These are phyloP conservation scores for Blakeslea trispora DNA, from an alignment of 371 early-diverging fungal species.

Conservation along the genomic window DNA sequence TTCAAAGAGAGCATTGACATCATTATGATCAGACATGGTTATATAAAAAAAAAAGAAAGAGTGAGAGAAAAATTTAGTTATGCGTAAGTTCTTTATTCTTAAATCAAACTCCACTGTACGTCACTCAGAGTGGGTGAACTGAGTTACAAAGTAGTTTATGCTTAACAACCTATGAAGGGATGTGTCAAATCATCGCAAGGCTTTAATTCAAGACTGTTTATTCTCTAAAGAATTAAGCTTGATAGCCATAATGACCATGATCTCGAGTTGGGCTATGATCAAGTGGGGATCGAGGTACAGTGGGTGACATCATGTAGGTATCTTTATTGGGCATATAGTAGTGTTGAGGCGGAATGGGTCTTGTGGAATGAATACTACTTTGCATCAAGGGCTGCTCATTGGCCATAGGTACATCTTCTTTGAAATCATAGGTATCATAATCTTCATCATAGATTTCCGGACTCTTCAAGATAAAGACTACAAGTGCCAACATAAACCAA, in stretches of 20 bases:
- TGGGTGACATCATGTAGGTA: background rate
- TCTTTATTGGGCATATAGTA: background rate
- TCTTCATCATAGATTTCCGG: constrained; percentile 22
- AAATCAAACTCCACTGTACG: no score
- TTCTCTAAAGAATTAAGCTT: no score
- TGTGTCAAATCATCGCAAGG: no score
- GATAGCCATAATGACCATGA: no score
- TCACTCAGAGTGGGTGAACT: no score
- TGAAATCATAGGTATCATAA: constrained; percentile 31
- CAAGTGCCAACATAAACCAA: constrained; percentile 23
- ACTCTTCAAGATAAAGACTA: constrained; percentile 13
- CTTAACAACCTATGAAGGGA: no score
- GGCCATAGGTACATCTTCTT: constrained; percentile 31
- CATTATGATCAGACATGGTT: constrained; percentile 34
- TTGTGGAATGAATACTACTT: background rate
- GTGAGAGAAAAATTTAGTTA: constrained; percentile 4
- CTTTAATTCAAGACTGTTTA: no score
- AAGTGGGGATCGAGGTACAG: no score
- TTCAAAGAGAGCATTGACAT: constrained; percentile 63
- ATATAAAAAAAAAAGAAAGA: constrained; percentile 3
- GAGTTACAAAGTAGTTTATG: no score
- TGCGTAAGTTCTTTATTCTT: no score
- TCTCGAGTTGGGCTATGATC: no score
- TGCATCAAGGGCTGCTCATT: background rate
- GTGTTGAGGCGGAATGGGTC: background rate